A percentile compares a stretch with the other conserved stretches of the same genome.
These are phyloP conservation scores for Exophiala oligosperma DNA, from an alignment of 2,329 filamentous ascomycete species.

Conservation along the genomic window DNA sequence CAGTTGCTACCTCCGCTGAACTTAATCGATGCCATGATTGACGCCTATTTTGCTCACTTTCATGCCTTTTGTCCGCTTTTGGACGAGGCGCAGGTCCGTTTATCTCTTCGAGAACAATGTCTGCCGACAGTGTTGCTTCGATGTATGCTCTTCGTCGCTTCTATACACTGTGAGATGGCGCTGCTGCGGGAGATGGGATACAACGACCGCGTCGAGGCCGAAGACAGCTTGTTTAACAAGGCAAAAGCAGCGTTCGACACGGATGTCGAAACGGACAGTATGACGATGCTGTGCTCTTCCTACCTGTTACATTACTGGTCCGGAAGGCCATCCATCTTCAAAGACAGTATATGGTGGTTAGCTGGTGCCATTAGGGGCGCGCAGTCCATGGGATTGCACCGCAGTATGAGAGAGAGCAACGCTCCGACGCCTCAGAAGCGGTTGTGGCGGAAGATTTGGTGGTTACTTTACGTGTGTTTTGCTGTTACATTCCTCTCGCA, in stretches of 20 bases:
- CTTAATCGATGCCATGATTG: conserved; percentile 1
- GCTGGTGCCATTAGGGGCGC: conserved; percentile 54
- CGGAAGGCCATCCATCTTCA: conserved; percentile 49
- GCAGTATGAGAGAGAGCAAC: background rate
- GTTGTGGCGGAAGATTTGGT: conserved; percentile 53
- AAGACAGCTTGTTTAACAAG: conserved; percentile 51
- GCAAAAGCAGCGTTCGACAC: conserved; percentile 56
- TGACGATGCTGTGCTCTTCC: conserved; percentile 52
- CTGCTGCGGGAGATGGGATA: conserved; percentile 49
- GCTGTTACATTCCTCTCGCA: background rate
- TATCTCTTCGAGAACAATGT: conserved; percentile 40
- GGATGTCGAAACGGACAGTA: conserved; percentile 53
- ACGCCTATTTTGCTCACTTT: conserved; percentile 57
- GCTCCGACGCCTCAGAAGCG: conserved; percentile 32
- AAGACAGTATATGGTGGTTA: conserved; percentile 53
- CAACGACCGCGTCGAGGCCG: conserved; percentile 50
- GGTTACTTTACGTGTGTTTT: conserved; percentile 50
- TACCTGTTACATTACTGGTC: conserved; percentile 60
- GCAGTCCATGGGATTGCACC: conserved; percentile 32
- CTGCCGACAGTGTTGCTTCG: conserved; percentile 54
- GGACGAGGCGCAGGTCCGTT: conserved; percentile 47
- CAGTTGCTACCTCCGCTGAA: background rate
- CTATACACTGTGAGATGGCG: conserved; percentile 53
- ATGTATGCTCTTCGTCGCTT: conserved; percentile 56
- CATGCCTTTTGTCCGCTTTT: conserved; percentile 58